Base-by-base conservation (phyloP, 768 basidiomycete genomes). In the Cyclocybe aegerita region DNA sequence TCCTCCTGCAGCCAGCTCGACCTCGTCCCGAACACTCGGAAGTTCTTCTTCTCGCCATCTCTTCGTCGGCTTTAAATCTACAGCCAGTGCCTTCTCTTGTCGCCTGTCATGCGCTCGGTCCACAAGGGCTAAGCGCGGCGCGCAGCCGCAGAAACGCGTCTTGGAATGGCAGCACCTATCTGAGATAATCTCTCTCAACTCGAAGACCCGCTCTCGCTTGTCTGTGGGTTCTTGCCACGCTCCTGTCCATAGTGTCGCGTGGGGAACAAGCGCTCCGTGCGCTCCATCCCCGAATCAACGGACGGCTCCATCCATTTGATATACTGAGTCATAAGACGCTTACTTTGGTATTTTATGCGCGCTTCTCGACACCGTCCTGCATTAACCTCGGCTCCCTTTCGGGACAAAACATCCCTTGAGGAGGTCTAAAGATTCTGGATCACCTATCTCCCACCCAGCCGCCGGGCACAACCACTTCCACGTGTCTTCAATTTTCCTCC, bases 331-430 rank as follows among this genome's bases (percentile, higher is more conserved):
- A 57, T 56, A 50, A 36, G 45, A 41, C 48, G 46, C 38, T 55
- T 49, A 42, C 42, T 50, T 49, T 46, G 49, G 43, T 52, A 44
- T 37, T 54, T 44, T 58, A 39, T 32, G 11, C 42, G 51, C 48
- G 38, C 49, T 50, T 56, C 55, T 56, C 52, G 53, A 55, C 57
- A 45, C 39, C 23, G 23, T 23, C 5, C 23, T 56, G 48, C 49
- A 55, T 49, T 43, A 42, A 39, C 49, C 55, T 64, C 62, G 66
- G 62, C 58, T 63, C 59, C 61, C 53, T 45, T 64, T 66, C 58
- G 57, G 68, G 64, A 60, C 56, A 60, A 61, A 66, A 56, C 54
- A 54, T 67, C 58, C 58, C 61, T 56, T 46, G 41, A 56, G 53
- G 58, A 58, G 56, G 49, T 51, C 54, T 51, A 45, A 62, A 58